Evolutionary conservation across 2,329 filamentous ascomycete genomes (phyloP).

Genomic region (Sporothrix humicola): DNA sequence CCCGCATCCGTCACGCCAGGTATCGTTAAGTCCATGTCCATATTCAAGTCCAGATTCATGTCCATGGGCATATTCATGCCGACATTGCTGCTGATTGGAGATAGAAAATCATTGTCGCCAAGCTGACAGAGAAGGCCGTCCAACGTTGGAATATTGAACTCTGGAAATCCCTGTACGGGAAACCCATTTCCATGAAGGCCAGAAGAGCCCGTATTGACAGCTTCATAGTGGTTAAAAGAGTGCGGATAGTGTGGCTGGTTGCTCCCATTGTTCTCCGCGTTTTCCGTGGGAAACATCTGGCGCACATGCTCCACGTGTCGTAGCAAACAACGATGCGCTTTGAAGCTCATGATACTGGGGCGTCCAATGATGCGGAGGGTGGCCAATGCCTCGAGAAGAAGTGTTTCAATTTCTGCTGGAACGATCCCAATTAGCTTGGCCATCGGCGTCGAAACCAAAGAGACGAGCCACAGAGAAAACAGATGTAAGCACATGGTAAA

Average conservation of each 20-base stretch:
- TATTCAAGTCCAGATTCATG: not conserved
- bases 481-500: slow-evolving; percentile 10
- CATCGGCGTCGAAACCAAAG: not conserved
- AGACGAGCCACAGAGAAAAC: not conserved
- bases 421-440: not conserved
- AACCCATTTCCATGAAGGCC: slow-evolving; percentile 1
- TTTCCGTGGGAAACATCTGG: not conserved
- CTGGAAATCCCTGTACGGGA: not conserved
- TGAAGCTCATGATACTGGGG: slow-evolving; percentile 18
- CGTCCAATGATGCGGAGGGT: not conserved
- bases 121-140: slow-evolving; percentile 13
- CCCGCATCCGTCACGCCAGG: not conserved
- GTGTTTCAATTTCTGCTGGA: not conserved
- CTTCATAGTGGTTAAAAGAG: not conserved
- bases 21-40: not conserved
- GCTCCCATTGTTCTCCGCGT: not conserved
- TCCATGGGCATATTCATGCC: not conserved
- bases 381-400: not conserved
- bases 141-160: not conserved
- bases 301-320: not conserved
- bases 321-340: not conserved
- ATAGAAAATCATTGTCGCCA: slow-evolving; percentile 12
- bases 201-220: no score
- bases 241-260: not conserved
- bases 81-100: not conserved